These are phyloP conservation scores for Davidsoniella virescens DNA, from an alignment of 2,329 filamentous ascomycete genomes.

Conservation along the genomic window DNA sequence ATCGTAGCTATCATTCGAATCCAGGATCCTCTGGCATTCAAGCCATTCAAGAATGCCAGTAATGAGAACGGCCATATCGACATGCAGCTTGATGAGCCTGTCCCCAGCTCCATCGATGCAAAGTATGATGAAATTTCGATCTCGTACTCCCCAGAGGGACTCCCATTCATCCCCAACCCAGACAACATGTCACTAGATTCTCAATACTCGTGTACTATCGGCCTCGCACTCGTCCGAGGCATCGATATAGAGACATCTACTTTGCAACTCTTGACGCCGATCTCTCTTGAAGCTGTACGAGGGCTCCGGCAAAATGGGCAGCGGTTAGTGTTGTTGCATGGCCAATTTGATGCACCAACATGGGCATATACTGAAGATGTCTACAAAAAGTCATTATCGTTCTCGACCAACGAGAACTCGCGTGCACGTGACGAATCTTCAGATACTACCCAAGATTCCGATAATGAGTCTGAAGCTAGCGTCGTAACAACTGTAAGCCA, in stretches of 20 bases:
- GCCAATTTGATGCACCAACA: constrained; percentile 49
- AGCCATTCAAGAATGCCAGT: constrained; percentile 12
- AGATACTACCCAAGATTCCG: constrained; percentile 18
- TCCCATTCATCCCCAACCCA: constrained; percentile 46
- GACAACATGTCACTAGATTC: constrained; percentile 43
- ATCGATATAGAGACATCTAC: constrained; percentile 38
- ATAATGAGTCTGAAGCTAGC: constrained; percentile 20
- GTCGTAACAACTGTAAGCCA: constrained; percentile 20
- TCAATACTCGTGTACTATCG: constrained; percentile 39
- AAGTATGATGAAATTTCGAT: constrained; percentile 14
- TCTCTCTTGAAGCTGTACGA: constrained; percentile 26
- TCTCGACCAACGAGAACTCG: constrained; percentile 3
- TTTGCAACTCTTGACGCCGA: constrained; percentile 51
- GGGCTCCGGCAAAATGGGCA: constrained; percentile 26
- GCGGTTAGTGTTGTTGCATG: constrained; percentile 46
- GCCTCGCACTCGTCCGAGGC: constrained; percentile 52
- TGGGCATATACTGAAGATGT: constrained; percentile 56
- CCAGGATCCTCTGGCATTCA: constrained; percentile 35
- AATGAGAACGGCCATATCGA: constrained; percentile 10
- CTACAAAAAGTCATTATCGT: constrained; percentile 23
- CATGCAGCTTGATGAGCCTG: constrained; percentile 14
- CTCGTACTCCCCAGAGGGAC: constrained; percentile 30
- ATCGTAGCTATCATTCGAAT: constrained; percentile 50
- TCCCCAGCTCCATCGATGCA: constrained; percentile 1
- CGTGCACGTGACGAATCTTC: constrained; percentile 13